Conservation (phyloP, 2,329 filamentous ascomycete genomes). For the Chalaropsis thielavioides region DNA sequence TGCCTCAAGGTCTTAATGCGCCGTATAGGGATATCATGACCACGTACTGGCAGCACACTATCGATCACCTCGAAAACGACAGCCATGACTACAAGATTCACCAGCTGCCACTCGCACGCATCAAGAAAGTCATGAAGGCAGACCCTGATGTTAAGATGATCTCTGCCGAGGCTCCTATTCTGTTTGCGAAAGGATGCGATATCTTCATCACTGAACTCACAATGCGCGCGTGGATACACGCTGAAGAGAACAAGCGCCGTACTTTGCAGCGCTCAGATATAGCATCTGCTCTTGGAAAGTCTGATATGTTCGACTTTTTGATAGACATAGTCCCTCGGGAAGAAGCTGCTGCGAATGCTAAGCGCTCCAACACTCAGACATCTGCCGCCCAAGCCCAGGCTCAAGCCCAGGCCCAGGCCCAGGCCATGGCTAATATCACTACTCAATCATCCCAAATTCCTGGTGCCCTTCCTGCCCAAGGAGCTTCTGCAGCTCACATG, state of each 20-base stretch:
- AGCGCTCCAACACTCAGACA: constrained; percentile 49
- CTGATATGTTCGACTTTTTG: constrained; percentile 99
- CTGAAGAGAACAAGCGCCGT: constrained; percentile 94
- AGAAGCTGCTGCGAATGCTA: constrained; percentile 74
- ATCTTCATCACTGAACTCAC: constrained; percentile 98
- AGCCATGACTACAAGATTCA: constrained; percentile 98
- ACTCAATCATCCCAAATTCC: not conserved
- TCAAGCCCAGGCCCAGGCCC: constrained; percentile 14
- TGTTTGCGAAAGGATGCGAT: constrained; percentile 96
- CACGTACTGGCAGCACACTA: constrained; percentile 98
- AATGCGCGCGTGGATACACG: constrained; percentile 99
- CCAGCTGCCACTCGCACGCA: constrained; percentile 88
- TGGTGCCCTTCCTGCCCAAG: not conserved
- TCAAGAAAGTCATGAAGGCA: constrained; percentile 99
- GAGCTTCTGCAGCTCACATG: constrained; percentile 4
- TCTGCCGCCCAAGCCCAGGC: constrained; percentile 26
- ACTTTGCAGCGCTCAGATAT: constrained; percentile 94
- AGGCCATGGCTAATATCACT: constrained; percentile 7
- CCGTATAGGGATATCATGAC: constrained; percentile 95
- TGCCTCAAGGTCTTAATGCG: constrained; percentile 86
- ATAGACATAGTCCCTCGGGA: constrained; percentile 97
- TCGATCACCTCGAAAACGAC: constrained; percentile 86
- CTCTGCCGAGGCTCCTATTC: constrained; percentile 88
- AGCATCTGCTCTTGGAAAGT: constrained; percentile 86
- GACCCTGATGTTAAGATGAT: constrained; percentile 99